A percentile compares a stretch with the other conserved stretches of the same genome.
These are phyloP conservation scores for Boletus subcaerulescens DNA, from an alignment of 768 basidiomycete species.

Conservation along the genomic window DNA sequence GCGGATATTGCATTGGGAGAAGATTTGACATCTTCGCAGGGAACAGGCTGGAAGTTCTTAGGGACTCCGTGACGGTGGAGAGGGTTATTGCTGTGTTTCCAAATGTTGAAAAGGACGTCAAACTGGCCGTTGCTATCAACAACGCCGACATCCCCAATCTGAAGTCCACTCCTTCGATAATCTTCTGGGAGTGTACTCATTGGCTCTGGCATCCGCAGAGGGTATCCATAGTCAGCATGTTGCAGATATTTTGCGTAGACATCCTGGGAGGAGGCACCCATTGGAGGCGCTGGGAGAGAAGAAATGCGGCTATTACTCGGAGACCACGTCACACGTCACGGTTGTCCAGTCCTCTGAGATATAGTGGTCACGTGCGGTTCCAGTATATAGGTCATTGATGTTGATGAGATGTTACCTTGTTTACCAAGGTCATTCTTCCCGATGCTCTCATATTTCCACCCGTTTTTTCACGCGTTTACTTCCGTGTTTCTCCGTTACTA, in stretches of 20 bases:
- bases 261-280: neutral
- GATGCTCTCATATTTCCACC: too few species aligned
- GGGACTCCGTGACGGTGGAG: neutral
- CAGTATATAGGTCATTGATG: too few species aligned
- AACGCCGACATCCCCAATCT: conserved; percentile 1
- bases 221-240: neutral
- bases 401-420: too few species aligned
- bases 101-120: neutral
- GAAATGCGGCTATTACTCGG: too few species aligned
- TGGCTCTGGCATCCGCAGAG: neutral
- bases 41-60: neutral
- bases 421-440: too few species aligned
- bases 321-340: too few species aligned
- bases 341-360: too few species aligned
- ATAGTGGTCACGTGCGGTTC: too few species aligned
- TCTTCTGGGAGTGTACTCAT: neutral
- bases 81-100: neutral
- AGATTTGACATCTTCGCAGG: neutral
- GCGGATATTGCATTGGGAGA: neutral
- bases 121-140: neutral
- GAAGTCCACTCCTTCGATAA: neutral
- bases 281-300: too few species aligned
- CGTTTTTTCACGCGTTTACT: too few species aligned
- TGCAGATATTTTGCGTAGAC: neutral
- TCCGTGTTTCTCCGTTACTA: too few species aligned